Percentiles rank a stretch among this genome's conserved stretches.
Evolutionary conservation across 257 asterid genomes (phyloP).

Genomic region (Handroanthus guayacan): DNA sequence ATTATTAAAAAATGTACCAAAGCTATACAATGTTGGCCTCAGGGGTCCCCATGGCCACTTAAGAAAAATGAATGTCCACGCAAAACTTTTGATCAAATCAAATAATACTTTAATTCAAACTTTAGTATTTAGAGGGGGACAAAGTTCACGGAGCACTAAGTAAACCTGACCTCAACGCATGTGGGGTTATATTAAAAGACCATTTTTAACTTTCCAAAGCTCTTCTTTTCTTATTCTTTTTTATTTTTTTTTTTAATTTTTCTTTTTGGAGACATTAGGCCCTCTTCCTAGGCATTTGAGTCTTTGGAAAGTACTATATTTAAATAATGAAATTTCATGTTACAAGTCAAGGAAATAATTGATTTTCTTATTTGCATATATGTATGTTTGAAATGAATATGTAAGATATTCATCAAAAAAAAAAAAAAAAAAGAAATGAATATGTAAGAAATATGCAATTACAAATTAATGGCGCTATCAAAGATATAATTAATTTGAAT

Average conservation of each 20-base stretch:
- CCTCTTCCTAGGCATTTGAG: not conserved
- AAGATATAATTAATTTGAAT: not conserved
- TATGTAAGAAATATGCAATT: too few species aligned
- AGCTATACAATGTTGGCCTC: not conserved
- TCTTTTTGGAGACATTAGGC: not conserved
- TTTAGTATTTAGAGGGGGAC: slow-evolving; percentile 29
- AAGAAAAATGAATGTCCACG: not conserved
- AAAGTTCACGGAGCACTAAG: slow-evolving; percentile 37
- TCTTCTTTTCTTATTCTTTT: not conserved
- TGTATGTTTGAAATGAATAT: too few species aligned
- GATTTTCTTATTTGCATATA: not conserved
- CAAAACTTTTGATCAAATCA: slow-evolving; percentile 30
- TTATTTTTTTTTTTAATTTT: not conserved
- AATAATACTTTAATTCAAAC: slow-evolving; percentile 23
- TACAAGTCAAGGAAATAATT: not conserved
- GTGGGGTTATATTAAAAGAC: slow-evolving; percentile 47
- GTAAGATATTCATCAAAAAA: too few species aligned
- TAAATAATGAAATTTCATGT: not conserved
- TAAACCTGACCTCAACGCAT: slow-evolving; percentile 29
- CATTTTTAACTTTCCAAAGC: slow-evolving; percentile 35
- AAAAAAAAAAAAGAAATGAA: too few species aligned
- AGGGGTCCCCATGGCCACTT: not conserved
- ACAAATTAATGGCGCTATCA: too few species aligned
- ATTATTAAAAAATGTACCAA: too few species aligned
- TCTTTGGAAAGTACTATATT: not conserved